These are phyloP conservation scores for Phyllosticta citrichinensis DNA, from an alignment of 2,329 filamentous ascomycete species.

Conservation along the genomic window DNA sequence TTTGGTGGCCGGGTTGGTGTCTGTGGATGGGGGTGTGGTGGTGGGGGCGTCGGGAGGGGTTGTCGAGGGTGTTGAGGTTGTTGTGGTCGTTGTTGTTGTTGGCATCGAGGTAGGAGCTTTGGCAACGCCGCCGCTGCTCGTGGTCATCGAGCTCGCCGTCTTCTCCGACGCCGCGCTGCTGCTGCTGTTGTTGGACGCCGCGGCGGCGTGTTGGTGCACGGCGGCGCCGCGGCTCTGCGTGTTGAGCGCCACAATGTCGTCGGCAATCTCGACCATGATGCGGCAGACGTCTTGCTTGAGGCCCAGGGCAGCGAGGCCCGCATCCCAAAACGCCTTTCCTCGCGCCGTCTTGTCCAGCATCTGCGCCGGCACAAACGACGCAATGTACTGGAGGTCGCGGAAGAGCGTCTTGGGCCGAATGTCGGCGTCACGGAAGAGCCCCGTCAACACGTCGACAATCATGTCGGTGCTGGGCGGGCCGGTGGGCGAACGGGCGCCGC, in stretches of 20 bases:
- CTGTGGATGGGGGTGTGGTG: slow-evolving; percentile 5
- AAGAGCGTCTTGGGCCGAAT: slow-evolving; percentile 39
- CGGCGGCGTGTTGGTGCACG: slow-evolving; percentile 20
- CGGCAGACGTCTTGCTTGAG: slow-evolving; percentile 81
- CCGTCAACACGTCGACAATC: slow-evolving; percentile 33
- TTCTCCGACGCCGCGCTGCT: slow-evolving; percentile 6
- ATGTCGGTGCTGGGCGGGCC: slow-evolving; percentile 32
- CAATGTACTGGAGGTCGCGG: slow-evolving; percentile 45
- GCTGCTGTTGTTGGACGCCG: slow-evolving; percentile 1
- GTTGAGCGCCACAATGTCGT: slow-evolving; percentile 59
- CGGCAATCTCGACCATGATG: slow-evolving; percentile 69
- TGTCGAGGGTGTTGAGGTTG: slow-evolving; percentile 16
- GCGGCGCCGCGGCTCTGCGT: slow-evolving; percentile 48
- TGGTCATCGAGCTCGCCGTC: not conserved
- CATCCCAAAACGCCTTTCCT: slow-evolving; percentile 80
- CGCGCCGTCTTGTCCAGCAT: slow-evolving; percentile 48
- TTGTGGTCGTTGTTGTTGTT: slow-evolving; percentile 13
- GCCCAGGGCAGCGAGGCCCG: slow-evolving; percentile 75
- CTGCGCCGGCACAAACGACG: slow-evolving; percentile 48
- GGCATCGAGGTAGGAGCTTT: not conserved
- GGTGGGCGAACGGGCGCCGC: slow-evolving; percentile 23
- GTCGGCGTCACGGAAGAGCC: slow-evolving; percentile 34
- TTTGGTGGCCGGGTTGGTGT: slow-evolving; percentile 41
- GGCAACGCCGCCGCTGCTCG: not conserved
- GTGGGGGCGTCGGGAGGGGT: slow-evolving; percentile 8